phyloP scores from a whole-genome alignment of 2,329 filamentous ascomycete species.

The Fusarium sp. region DNA sequence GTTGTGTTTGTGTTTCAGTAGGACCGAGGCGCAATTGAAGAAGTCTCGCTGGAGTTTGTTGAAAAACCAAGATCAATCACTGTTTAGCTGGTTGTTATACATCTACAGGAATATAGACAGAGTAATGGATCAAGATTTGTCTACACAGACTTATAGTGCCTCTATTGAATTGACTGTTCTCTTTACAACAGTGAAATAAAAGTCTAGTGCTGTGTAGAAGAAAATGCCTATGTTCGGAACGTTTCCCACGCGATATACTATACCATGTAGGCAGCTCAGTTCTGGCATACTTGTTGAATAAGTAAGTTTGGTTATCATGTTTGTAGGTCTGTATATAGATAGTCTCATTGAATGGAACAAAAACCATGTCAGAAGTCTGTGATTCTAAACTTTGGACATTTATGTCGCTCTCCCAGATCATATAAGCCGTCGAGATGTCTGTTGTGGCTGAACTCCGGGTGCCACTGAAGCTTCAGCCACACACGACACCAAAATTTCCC shows the following conservation, averaged over 20 bases:
- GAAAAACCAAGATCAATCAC: conserved; percentile 21
- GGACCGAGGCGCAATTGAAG: conserved; percentile 23
- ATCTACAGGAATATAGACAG: conserved; percentile 10
- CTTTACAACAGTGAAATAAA: neutral
- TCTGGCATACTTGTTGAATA: neutral
- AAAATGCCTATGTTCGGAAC: neutral
- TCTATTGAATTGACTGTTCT: neutral
- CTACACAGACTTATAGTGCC: neutral
- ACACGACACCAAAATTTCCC: conserved; percentile 49
- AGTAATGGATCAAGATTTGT: conserved; percentile 7
- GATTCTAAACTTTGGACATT: neutral
- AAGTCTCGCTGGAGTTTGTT: conserved; percentile 15
- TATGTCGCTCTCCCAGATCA: neutral
- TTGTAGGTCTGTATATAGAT: neutral
- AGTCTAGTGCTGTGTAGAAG: neutral
- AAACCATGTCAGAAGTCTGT: too few relatives aligned
- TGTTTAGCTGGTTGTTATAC: conserved; percentile 19
- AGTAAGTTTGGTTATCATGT: neutral
- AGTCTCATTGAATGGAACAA: too few relatives aligned
- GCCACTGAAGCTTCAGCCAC: conserved; percentile 38
- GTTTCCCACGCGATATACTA: too few relatives aligned
- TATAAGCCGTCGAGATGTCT: neutral
- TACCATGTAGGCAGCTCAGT: neutral
- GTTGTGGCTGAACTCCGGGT: conserved; percentile 26
- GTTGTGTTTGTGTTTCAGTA: conserved; percentile 85